phyloP scores from a whole-genome alignment of 768 basidiomycete species.

The Suillus occidentalis region DNA sequence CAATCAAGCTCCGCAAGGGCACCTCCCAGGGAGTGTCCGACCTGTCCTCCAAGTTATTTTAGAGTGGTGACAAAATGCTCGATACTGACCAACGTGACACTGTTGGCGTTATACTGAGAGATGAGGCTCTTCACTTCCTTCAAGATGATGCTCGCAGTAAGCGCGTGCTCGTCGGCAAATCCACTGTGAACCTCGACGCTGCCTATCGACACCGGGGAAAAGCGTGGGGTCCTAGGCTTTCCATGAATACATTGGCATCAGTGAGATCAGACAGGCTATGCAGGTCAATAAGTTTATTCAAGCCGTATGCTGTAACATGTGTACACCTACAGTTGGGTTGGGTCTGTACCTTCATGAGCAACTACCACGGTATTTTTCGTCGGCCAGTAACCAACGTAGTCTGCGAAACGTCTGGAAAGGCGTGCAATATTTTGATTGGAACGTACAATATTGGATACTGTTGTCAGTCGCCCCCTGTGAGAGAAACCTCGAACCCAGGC shows the following conservation, averaged over 20 bases:
- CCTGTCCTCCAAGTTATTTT: conserved; percentile 16
- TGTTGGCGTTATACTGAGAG: conserved; percentile 34
- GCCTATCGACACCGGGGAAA: conserved; percentile 53
- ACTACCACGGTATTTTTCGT: conserved; percentile 53
- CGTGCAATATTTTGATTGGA: neutral
- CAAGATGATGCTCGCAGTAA: conserved; percentile 46
- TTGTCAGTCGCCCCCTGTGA: conserved; percentile 54
- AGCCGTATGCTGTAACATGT: neutral
- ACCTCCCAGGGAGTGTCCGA: conserved; percentile 54
- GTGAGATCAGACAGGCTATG: conserved; percentile 50
- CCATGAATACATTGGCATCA: conserved; percentile 43
- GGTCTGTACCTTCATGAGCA: conserved; percentile 62
- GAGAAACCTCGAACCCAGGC: conserved; percentile 34
- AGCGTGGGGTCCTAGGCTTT: conserved; percentile 42
- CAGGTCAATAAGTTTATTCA: neutral
- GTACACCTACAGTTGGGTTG: conserved; percentile 46
- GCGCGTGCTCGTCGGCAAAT: conserved; percentile 51
- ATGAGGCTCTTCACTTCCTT: conserved; percentile 43
- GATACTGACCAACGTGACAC: conserved; percentile 41
- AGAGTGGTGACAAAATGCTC: conserved; percentile 3
- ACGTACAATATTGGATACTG: conserved; percentile 47
- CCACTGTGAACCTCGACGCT: conserved; percentile 51
- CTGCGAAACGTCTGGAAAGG: conserved; percentile 26
- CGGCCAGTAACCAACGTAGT: conserved; percentile 59
- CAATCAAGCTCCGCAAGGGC: conserved; percentile 54